A percentile compares a stretch with the other conserved stretches of the same genome.
These are phyloP conservation scores for Eutrema yunnanense DNA, from an alignment of 345 rosid genomes.

Conservation along the genomic window DNA sequence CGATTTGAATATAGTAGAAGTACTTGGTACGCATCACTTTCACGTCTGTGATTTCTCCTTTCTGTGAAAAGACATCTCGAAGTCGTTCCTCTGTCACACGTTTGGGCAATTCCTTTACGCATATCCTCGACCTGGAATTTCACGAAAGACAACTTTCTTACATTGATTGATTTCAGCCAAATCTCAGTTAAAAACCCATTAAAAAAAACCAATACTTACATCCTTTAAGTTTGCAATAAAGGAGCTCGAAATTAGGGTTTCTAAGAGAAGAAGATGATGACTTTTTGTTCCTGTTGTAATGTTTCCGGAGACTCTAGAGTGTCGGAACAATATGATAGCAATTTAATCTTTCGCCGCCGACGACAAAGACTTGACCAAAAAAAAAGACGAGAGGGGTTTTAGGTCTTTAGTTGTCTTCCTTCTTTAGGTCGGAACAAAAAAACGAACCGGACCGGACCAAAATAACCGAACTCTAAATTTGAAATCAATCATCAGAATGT, in stretches of 20 bases:
- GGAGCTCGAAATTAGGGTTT: background rate
- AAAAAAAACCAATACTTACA: slow-evolving; percentile 8
- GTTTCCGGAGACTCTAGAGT: background rate
- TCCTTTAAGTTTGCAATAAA: background rate
- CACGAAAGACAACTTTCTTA: background rate
- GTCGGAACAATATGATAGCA: background rate
- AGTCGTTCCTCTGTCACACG: slow-evolving; percentile 57
- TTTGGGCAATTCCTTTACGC: slow-evolving; percentile 77
- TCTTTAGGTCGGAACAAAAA: too few species aligned
- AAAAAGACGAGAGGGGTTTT: slow-evolving; percentile 6
- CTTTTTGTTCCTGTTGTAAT: background rate
- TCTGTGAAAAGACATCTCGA: slow-evolving; percentile 61
- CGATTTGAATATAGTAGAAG: background rate
- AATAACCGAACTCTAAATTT: background rate
- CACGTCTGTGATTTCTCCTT: slow-evolving; percentile 79
- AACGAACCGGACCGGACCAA: background rate
- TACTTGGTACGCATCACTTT: slow-evolving; percentile 77
- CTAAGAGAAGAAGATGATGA: background rate
- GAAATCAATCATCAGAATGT: too few species aligned
- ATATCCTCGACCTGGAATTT: slow-evolving; percentile 67
- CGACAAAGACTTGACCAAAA: too few species aligned
- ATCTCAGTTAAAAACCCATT: background rate
- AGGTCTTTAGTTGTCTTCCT: slow-evolving; percentile 1
- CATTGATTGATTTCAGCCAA: background rate
- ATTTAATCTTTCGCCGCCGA: slow-evolving; percentile 12